Base-by-base conservation (phyloP, 1,284 basidiomycete genomes). In the Irpex sp. region DNA sequence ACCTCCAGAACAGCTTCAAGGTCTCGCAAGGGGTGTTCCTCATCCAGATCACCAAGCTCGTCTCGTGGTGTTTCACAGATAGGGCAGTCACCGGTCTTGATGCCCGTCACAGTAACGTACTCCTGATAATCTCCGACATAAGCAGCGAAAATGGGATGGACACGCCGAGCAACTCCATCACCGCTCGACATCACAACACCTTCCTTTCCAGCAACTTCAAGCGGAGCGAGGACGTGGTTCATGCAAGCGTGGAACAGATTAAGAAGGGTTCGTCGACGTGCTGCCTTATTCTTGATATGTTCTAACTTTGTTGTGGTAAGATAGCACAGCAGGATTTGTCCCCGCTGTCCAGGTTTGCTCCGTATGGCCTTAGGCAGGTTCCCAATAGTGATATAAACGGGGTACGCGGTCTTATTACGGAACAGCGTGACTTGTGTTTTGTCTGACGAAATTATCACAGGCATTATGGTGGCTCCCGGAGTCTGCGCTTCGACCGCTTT, bases 381-480 rank as follows among this genome's bases (percentile, higher is more conserved):
- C 4, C 79, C 77, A 49, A 81, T 76, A 0, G 76, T 79, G 16
- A 81, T 59, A 57, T 80, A 80, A 0, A 80, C 67, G 0, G 77
- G 77, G 62, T 78, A 80, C 1, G 75, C 76, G 8, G 67, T 64
- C 61, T 78, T 79, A 61, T 74, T 74, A 1, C 71, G 57, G 60
- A 78, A 79, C 1, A 61, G 39, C 6, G 64, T 76, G 0, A 77
- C 53, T 54, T 74, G 72, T 0, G 73, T 78, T 63, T 78, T 78
- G 64, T 78, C 76, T 0, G 76, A 72, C 0, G 74, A 76, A 5
- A 79, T 66, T 35, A 80, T 77, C 39, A 80, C 64, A 1, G 78
- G 78, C 4, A 77, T 64, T 23, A 78, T 71, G 1, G 78, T 80
- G 0, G 72, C 71, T 2, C 77, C 75, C 6, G 72, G 70, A 4